Percentiles rank a stretch among this genome's conserved stretches.
phyloP scores from a whole-genome alignment of 2,329 filamentous ascomycete genomes.

The Lachnellula willkommii region DNA sequence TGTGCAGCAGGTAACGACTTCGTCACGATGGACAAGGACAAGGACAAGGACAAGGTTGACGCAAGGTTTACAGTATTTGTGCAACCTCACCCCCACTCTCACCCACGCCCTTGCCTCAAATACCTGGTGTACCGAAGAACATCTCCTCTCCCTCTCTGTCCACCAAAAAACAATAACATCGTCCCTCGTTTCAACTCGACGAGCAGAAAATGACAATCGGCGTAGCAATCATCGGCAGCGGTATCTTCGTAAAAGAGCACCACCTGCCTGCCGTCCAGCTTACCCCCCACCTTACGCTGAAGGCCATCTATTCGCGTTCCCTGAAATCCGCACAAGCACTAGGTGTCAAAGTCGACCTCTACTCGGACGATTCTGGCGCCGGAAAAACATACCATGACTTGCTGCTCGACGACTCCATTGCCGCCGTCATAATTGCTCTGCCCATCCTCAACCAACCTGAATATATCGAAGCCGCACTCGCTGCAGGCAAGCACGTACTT shows the following conservation, averaged over 20 bases:
- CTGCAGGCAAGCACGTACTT: slow-evolving; percentile 49
- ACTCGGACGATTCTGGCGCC: slow-evolving; percentile 29
- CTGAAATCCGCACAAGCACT: slow-evolving; percentile 29
- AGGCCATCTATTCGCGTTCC: slow-evolving; percentile 36
- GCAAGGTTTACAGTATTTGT: too few species aligned
- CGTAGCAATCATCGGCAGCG: slow-evolving; percentile 58
- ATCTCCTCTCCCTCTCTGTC: too few species aligned
- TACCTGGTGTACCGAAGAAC: too few species aligned
- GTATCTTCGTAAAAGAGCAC: slow-evolving; percentile 56
- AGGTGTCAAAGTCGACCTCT: slow-evolving; percentile 38
- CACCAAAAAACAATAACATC: neutral
- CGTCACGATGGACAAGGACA: too few species aligned
- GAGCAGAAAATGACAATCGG: slow-evolving; percentile 37
- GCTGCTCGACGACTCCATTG: slow-evolving; percentile 29
- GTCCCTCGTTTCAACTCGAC: neutral
- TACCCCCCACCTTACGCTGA: slow-evolving; percentile 46
- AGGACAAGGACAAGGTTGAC: too few species aligned
- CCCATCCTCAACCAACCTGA: slow-evolving; percentile 45
- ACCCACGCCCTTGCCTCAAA: too few species aligned
- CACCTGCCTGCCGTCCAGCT: slow-evolving; percentile 56
- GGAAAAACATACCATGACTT: slow-evolving; percentile 40
- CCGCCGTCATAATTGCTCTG: slow-evolving; percentile 38
- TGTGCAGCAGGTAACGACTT: too few species aligned
- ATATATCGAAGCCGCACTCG: slow-evolving; percentile 44
- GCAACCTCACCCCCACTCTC: too few species aligned